Evolutionary conservation across 805 yeast genomes (phyloP).

Genomic region (Yarrowia phangngaensis): DNA sequence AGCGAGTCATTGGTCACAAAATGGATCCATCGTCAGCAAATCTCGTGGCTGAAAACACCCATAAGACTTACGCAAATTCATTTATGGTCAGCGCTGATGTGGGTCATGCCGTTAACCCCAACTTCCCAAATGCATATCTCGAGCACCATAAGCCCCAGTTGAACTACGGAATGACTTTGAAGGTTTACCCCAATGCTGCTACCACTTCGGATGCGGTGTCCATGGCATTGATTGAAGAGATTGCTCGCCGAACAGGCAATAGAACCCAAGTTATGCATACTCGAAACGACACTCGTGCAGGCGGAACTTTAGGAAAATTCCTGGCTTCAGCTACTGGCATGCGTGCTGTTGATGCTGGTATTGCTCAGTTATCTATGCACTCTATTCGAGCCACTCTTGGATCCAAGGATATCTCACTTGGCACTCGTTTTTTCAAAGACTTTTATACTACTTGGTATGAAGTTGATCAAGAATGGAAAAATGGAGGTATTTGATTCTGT

Average conservation of each 20-base stretch:
- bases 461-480: constrained; percentile 41
- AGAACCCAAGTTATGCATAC: constrained; percentile 75
- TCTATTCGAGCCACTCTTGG: constrained; percentile 80
- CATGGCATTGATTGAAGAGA: constrained; percentile 61
- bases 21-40: constrained; percentile 34
- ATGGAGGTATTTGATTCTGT: constrained; percentile 33
- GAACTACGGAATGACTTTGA: constrained; percentile 67
- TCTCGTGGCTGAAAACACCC: constrained; percentile 38
- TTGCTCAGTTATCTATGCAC: constrained; percentile 83
- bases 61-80: constrained; percentile 61
- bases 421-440: constrained; percentile 64
- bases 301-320: constrained; percentile 82
- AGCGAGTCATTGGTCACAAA: constrained; percentile 41
- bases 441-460: constrained; percentile 66
- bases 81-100: constrained; percentile 82
- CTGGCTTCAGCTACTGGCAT: constrained; percentile 42
- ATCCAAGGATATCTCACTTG: constrained; percentile 70
- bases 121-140: constrained; percentile 53
- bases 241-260: constrained; percentile 64
- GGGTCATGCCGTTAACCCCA: constrained; percentile 76
- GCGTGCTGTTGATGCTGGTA: constrained; percentile 70
- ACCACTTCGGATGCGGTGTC: constrained; percentile 81
- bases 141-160: constrained; percentile 78
- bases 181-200: constrained; percentile 74
- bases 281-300: constrained; percentile 78